Base-by-base conservation (phyloP, 371 early-diverging fungal species). In the Dichotomocladium elegans region DNA sequence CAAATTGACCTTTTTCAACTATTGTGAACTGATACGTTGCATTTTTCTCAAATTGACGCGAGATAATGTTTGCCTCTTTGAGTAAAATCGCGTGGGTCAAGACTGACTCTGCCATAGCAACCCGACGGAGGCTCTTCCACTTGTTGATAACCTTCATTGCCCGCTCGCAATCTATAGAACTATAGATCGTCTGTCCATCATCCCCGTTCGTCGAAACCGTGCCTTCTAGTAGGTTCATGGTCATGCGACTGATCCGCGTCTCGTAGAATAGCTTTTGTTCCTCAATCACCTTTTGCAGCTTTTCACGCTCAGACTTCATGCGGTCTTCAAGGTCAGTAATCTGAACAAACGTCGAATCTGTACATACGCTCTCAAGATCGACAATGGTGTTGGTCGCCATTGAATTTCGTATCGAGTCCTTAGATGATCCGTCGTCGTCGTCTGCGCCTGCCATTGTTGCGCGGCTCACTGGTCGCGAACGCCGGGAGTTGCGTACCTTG, bases 31-130 rank as follows among this genome's bases (percentile, higher is more conserved):
- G 93, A 61, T 91, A 95, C 4, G 86, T 66, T 3, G 90, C 87
- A 28, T 87, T 68, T 52, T 90, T 90, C 4, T 74, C 77, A 10
- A 93, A 71, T 55, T 95, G 91, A 40, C 82, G 78, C 49, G 89
- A 82, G 19, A 92, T 91, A 12, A 92, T 81, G 55, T 94, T 95
- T 49, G 93, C 94, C 53, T 93, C 91, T 63, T 93, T 94, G 34
- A 95, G 58, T 51, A 87, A 57, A 3, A 86, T 80, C 0, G 88
- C 89, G 41, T 86, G 78, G 9, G 80, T 82, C 33, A 89, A 60
- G 17, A 92, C 79, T 8, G 72, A 72, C 57, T 90, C 87, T 4
- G 90, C 89, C 66, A 92, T 84, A n/a, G 71, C 64, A 12, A 92
- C 86, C 26, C 72, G 77, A 30, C 87, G 76, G 45, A 83, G 64